Conservation (phyloP, 768 basidiomycete species). For the Saitozyma podzolica region DNA sequence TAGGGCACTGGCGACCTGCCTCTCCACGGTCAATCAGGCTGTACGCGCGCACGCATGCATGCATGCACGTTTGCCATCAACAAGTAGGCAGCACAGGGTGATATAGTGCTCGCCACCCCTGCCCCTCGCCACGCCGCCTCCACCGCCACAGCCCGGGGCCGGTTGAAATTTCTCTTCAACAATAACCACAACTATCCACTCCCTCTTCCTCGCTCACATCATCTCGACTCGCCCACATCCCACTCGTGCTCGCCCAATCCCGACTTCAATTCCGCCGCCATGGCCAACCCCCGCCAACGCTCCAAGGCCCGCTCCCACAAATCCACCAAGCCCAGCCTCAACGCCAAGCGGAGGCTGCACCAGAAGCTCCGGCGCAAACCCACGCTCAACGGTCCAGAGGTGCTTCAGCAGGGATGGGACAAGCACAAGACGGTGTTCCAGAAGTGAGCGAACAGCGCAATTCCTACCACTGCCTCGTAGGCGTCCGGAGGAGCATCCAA, state of each 20-base stretch:
- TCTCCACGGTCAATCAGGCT: too few species aligned
- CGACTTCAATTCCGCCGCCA: constrained; percentile 45
- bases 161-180: too few species aligned
- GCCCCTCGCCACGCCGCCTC: too few species aligned
- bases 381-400: constrained; percentile 80
- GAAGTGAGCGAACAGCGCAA: constrained; percentile 65
- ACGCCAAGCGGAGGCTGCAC: constrained; percentile 63
- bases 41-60: too few species aligned
- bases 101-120: too few species aligned
- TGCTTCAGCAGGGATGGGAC: constrained; percentile 84
- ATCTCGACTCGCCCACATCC: neutral
- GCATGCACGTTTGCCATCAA: too few species aligned
- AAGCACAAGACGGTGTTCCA: constrained; percentile 80
- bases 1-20: too few species aligned
- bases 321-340: constrained; percentile 66
- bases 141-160: too few species aligned
- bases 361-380: constrained; percentile 66
- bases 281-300: constrained; percentile 94
- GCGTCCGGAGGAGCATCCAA: too few species aligned
- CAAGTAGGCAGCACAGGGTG: too few species aligned
- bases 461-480: neutral
- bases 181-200: too few species aligned
- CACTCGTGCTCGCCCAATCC: too few species aligned
- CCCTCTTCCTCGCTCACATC: neutral
- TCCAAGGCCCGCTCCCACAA: constrained; percentile 79